Evolutionary conservation across 768 basidiomycete genomes (phyloP), one percentile per base, ranked within the genome.

Genomic region (Xerocomellus dryophilus): DNA sequence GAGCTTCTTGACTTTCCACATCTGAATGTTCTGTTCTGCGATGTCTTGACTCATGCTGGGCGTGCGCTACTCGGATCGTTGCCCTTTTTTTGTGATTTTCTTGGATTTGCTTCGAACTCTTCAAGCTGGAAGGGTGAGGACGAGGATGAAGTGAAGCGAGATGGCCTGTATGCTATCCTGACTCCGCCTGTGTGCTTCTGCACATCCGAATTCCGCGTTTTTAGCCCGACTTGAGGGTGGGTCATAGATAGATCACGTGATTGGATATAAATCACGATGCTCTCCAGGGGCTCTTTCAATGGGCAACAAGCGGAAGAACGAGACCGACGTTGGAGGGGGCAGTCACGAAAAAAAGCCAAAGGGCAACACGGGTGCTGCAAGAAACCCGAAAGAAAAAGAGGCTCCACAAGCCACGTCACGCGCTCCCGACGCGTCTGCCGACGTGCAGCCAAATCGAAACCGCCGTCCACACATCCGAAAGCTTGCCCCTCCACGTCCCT

Each of bases 1-100:
- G 76, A 98, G 90, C 78, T 97, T 98, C 79, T 95, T 94, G 75
- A 96, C 88, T 77, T 97, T 94, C 95, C 91, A 90, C 85, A 94
- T 90, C 81, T 93, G 90, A 69, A 94, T 95, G 71, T 94, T 95
- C 76, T 93, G 90, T 77, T 95, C 93, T 70, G 92, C 92, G 60
- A 73, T 73, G 71, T 90, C 89, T 76, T 86, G 86, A 79, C 82
- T 87, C 87, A 89, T 90, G 63, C 69, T 85, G 79, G 73, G 71
- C 69, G 50, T 43, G 47, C 14, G n/a, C 54, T 65, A 54, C 49
- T 53, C 40, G 43, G 42, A 51, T 46, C 15, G 15, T 32, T 44
- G 38, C 51, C 45, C 51, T 53, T 56, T 65, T n/a, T 61, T 52
- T 55, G 9, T 3, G 35, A 14, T 48, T 56, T 54, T 52, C 44